Conservation (phyloP, 225 moss, liverwort and hornwort species). For the Pseudisothecium myosuroides region DNA sequence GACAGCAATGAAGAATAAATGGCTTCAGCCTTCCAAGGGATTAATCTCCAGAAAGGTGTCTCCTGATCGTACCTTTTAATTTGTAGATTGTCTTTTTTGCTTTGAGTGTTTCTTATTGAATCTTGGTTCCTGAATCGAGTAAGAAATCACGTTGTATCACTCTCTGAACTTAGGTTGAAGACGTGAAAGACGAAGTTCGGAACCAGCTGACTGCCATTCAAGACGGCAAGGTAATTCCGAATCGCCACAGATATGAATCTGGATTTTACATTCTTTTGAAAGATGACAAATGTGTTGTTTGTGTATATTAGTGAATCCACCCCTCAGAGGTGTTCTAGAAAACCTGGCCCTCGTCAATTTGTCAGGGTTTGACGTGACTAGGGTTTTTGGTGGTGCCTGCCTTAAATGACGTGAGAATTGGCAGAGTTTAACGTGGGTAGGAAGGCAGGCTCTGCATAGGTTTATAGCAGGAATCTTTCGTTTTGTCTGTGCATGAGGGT, state of each 20-base stretch:
- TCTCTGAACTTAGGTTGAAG: constrained; percentile 20
- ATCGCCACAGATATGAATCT: neutral
- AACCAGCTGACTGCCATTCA: constrained; percentile 41
- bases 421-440: neutral
- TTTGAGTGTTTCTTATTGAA: neutral
- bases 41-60: constrained; percentile 20
- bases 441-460: neutral
- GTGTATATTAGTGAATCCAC: neutral
- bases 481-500: neutral
- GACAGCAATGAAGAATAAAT: constrained; percentile 50
- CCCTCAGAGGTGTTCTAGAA: neutral
- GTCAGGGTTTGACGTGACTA: neutral
- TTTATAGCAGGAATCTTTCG: neutral
- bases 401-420: neutral
- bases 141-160: neutral
- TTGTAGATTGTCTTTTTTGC: too few species aligned
- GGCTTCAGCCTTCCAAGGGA: constrained; percentile 28
- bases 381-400: neutral
- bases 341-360: neutral
- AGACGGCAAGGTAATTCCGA: constrained; percentile 39
- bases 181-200: constrained; percentile 46
- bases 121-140: neutral
- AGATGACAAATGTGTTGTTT: neutral
- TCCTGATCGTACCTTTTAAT: neutral
- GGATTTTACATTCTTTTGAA: neutral